These are phyloP conservation scores for Scleroderma bovista DNA, from an alignment of 768 basidiomycete species.

Conservation along the genomic window DNA sequence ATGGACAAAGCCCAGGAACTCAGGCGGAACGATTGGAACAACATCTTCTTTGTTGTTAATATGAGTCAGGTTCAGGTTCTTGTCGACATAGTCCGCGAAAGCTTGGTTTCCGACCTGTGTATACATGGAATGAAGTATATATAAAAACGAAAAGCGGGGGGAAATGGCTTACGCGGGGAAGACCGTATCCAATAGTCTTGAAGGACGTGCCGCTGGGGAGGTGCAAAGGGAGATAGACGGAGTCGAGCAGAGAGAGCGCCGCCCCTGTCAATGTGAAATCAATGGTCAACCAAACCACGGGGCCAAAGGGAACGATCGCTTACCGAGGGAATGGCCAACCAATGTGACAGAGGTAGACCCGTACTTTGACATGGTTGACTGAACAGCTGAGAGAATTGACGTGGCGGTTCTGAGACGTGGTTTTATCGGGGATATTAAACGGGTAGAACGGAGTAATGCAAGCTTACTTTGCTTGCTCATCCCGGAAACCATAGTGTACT, in stretches of 20 bases:
- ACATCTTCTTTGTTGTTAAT: constrained; percentile 46
- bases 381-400: constrained; percentile 35
- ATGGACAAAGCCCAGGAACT: constrained; percentile 35
- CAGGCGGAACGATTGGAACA: constrained; percentile 29
- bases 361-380: constrained; percentile 30
- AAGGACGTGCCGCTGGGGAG: constrained; percentile 31
- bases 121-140: not conserved
- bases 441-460: not conserved
- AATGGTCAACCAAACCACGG: not conserved
- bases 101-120: constrained; percentile 36
- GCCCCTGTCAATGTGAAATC: constrained; percentile 14
- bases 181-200: constrained; percentile 35
- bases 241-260: constrained; percentile 43
- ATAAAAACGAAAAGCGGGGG: not conserved
- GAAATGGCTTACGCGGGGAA: constrained; percentile 29
- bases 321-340: constrained; percentile 42
- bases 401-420: constrained; percentile 32
- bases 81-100: constrained; percentile 40
- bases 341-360: constrained; percentile 33
- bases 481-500: constrained; percentile 41
- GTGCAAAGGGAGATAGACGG: constrained; percentile 33
- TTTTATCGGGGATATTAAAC: not conserved
- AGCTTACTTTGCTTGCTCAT: constrained; percentile 37
- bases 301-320: too few species aligned
- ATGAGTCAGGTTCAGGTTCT: constrained; percentile 28